phyloP scores from a whole-genome alignment of 768 basidiomycete species.

The Fibroporia radiculosa region DNA sequence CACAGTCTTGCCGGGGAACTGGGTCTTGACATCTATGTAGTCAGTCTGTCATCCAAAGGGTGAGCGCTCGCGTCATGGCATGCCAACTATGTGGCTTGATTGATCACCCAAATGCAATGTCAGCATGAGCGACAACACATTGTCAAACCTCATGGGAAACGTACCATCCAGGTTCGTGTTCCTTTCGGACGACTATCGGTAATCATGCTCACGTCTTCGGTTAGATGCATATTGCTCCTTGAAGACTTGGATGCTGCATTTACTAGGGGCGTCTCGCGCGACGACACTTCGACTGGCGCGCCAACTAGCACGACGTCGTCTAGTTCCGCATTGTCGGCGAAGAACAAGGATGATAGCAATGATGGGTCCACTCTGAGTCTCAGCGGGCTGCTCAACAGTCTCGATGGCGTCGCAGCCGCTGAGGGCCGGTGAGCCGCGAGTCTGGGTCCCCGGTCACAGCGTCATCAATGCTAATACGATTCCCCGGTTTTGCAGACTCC shows the following conservation, averaged over 20 bases:
- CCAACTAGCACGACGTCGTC: slow-evolving; percentile 45
- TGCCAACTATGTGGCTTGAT: slow-evolving; percentile 10
- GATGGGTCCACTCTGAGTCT: slow-evolving; percentile 81
- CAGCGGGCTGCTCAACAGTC: slow-evolving; percentile 78
- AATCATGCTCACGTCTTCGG: neutral
- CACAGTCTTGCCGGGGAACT: slow-evolving; percentile 82
- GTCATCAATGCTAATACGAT: slow-evolving; percentile 5
- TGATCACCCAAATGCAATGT: slow-evolving; percentile 13
- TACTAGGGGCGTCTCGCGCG: slow-evolving; percentile 81
- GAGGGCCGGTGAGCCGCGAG: slow-evolving; percentile 64
- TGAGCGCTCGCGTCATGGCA: slow-evolving; percentile 25
- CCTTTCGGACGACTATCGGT: slow-evolving; percentile 3
- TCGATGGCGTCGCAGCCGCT: slow-evolving; percentile 80
- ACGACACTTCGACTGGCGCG: slow-evolving; percentile 67
- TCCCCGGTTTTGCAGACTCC: slow-evolving; percentile 51
- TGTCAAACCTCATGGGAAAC: slow-evolving; percentile 82
- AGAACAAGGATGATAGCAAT: slow-evolving; percentile 34
- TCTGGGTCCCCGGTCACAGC: neutral
- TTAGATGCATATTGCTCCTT: slow-evolving; percentile 83
- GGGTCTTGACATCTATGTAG: slow-evolving; percentile 85
- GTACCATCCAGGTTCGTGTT: slow-evolving; percentile 64
- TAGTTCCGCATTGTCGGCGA: slow-evolving; percentile 27
- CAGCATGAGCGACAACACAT: slow-evolving; percentile 87
- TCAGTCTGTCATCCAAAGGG: slow-evolving; percentile 85
- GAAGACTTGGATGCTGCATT: slow-evolving; percentile 93